These are phyloP conservation scores for Saprolegnia diclina DNA, from an alignment of 352 stramenopile genomes.

Conservation along the genomic window DNA sequence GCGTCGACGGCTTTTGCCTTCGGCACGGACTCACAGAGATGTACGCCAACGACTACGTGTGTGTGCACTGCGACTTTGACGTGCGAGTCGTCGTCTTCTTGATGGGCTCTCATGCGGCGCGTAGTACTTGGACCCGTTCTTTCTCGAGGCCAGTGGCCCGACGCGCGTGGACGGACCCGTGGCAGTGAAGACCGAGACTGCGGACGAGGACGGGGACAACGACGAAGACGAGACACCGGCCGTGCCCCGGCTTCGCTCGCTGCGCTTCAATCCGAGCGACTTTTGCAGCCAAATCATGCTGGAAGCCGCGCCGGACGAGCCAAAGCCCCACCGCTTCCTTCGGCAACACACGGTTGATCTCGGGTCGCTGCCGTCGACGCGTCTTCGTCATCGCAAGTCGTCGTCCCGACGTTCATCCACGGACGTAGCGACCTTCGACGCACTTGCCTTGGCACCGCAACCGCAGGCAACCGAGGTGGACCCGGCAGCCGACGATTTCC, in stretches of 20 bases:
- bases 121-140: conserved; percentile 11
- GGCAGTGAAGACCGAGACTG: not conserved
- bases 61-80: conserved; percentile 14
- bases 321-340: not conserved
- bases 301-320: not conserved
- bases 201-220: not conserved
- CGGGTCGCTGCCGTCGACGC: not conserved
- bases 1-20: conserved; percentile 3
- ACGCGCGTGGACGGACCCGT: not conserved
- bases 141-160: conserved; percentile 5
- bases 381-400: not conserved
- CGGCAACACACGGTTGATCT: not conserved
- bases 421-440: not conserved
- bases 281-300: conserved; percentile 11
- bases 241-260: not conserved
- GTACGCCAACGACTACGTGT: conserved; percentile 13
- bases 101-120: not conserved
- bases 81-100: not conserved
- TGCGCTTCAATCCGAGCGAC: conserved; percentile 5
- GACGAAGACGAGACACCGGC: not conserved
- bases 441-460: no score
- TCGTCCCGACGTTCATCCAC: not conserved
- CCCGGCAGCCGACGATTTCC: not conserved
- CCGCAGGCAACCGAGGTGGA: not conserved
- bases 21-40: conserved; percentile 9